Percentiles rank a stretch among this genome's conserved stretches.
These are phyloP conservation scores for Cutaneotrichosporon curvatum DNA, from an alignment of 1,284 basidiomycete genomes.

Conservation along the genomic window DNA sequence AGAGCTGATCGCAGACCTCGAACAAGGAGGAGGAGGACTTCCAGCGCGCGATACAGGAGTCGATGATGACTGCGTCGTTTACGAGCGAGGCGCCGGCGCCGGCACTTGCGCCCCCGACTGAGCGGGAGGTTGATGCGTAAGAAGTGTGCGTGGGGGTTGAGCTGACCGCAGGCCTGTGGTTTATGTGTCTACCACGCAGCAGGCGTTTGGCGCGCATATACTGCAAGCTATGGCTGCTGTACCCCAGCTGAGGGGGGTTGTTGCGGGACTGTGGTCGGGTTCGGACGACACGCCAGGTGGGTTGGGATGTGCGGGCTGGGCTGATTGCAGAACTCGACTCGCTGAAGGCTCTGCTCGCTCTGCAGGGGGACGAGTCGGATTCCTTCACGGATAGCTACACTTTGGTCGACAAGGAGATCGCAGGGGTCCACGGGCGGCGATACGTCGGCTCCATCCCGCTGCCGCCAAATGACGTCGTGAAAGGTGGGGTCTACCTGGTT, in stretches of 20 bases:
- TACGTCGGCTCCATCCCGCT: no score
- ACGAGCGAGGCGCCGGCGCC: conserved; percentile 23
- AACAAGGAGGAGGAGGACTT: conserved; percentile 38
- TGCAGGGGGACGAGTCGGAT: not conserved
- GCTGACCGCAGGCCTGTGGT: conserved; percentile 13
- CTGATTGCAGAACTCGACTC: not conserved
- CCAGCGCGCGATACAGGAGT: conserved; percentile 39
- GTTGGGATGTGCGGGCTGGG: not conserved
- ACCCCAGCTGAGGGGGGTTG: conserved; percentile 30
- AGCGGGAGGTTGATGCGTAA: conserved; percentile 25
- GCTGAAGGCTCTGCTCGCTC: not conserved
- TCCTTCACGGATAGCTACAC: not conserved
- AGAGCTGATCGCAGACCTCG: not conserved
- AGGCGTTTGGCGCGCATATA: conserved; percentile 26
- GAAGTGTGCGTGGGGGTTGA: not conserved
- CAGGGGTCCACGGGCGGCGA: not conserved
- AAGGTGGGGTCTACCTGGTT: no score
- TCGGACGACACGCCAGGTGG: not conserved
- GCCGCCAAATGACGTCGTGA: no score
- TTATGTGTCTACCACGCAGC: conserved; percentile 8
- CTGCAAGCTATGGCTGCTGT: conserved; percentile 37
- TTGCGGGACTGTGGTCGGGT: not conserved
- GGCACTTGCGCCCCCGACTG: conserved; percentile 11
- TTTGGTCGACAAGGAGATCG: not conserved
- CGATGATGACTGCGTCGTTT: conserved; percentile 41